Evolutionary conservation across 2,329 filamentous ascomycete genomes (phyloP).

Genomic region (Zasmidium citrigriseum): DNA sequence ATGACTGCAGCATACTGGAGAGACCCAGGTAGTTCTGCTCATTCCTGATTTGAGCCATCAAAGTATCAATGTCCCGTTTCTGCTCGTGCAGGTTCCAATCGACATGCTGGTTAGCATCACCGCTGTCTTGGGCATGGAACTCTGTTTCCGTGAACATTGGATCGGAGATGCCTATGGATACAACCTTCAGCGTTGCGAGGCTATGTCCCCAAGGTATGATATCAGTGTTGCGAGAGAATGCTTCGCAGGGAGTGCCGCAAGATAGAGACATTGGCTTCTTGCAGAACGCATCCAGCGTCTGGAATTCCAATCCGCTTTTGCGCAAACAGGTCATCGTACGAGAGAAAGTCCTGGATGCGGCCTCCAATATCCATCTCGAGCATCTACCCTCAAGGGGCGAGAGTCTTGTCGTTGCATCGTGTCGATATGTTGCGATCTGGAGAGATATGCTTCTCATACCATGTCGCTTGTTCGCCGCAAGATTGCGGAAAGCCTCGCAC

Average conservation of each 20-base stretch:
- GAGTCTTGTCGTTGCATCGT: slow-evolving; percentile 1
- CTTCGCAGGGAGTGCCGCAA: background rate
- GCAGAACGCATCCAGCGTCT: slow-evolving; percentile 5
- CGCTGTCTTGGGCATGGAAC: background rate
- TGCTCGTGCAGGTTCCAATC: too few relatives aligned
- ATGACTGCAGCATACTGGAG: background rate
- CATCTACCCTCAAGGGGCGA: background rate
- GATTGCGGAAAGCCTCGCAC: slow-evolving; percentile 2
- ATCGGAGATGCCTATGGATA: background rate
- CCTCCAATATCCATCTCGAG: slow-evolving; percentile 4
- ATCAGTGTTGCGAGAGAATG: background rate
- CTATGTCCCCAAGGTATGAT: background rate
- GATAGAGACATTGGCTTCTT: background rate
- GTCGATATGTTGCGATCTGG: background rate
- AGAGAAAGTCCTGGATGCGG: background rate
- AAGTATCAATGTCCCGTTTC: too few relatives aligned
- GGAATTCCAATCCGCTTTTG: background rate
- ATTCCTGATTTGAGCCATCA: background rate
- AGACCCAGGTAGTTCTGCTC: background rate
- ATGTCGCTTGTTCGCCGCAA: background rate
- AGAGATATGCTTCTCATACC: background rate
- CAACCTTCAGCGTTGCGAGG: background rate
- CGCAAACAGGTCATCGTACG: background rate
- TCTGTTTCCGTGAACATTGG: background rate
- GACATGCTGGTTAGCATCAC: too few relatives aligned